Conservation (phyloP, 345 rosid genomes). For the Odontarrhena argentea region DNA sequence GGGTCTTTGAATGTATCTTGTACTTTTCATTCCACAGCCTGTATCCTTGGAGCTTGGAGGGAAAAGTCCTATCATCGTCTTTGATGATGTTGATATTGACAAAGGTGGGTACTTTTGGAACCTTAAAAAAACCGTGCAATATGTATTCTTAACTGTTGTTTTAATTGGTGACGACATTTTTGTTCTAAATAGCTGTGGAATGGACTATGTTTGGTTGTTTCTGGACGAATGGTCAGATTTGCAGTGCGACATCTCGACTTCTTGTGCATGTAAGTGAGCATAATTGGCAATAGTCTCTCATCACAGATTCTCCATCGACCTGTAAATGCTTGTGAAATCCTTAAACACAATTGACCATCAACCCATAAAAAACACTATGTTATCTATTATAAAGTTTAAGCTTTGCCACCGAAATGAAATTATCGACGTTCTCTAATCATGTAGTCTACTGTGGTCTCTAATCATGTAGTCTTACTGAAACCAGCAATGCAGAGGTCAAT, state of each 20-base stretch:
- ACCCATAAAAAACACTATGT: constrained; percentile 5
- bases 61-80: constrained; percentile 88
- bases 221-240: constrained; percentile 97
- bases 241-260: constrained; percentile 98
- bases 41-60: constrained; percentile 96
- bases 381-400: not conserved
- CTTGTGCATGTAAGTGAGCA: constrained; percentile 75
- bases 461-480: constrained; percentile 11
- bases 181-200: constrained; percentile 69
- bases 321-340: not conserved
- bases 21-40: constrained; percentile 58
- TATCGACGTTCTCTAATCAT: not conserved
- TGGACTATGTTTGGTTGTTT: constrained; percentile 91
- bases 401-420: not conserved
- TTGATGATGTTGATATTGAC: constrained; percentile 91
- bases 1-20: constrained; percentile 24
- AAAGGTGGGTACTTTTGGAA: constrained; percentile 57
- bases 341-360: not conserved
- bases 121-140: constrained; percentile 9
- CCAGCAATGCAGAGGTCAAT: constrained; percentile 10
- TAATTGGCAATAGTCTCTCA: constrained; percentile 9
- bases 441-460: not conserved
- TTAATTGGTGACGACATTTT: constrained; percentile 16
- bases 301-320: not conserved
- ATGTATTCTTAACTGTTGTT: constrained; percentile 2